A percentile compares a stretch with the other conserved stretches of the same genome.
phyloP scores from a whole-genome alignment of 768 basidiomycete genomes.

The Gyrodon lividus region DNA sequence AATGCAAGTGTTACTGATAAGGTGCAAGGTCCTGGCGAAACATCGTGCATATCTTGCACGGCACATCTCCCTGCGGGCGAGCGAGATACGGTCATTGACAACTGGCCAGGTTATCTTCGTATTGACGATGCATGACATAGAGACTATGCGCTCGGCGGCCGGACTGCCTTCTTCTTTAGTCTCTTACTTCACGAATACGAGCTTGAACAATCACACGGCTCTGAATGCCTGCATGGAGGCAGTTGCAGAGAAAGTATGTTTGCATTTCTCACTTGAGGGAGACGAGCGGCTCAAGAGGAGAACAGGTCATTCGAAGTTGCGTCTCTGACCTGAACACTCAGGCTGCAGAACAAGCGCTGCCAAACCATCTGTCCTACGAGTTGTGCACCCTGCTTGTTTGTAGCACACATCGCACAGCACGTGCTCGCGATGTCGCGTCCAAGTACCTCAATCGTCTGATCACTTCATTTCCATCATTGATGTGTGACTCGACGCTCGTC shows the following conservation, averaged over 20 bases:
- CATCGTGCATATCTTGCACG: conserved; percentile 65
- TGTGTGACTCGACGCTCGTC: conserved; percentile 87
- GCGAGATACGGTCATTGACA: conserved; percentile 72
- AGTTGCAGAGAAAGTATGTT: conserved; percentile 75
- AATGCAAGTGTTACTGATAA: conserved; percentile 6
- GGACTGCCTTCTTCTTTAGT: conserved; percentile 81
- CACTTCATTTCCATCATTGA: conserved; percentile 88
- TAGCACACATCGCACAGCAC: conserved; percentile 80
- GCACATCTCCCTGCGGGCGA: conserved; percentile 60
- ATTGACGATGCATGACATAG: conserved; percentile 83
- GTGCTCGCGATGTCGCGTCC: conserved; percentile 78
- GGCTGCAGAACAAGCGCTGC: conserved; percentile 79
- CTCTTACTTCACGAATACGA: conserved; percentile 85
- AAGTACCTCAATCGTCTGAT: conserved; percentile 84
- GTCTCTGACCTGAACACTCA: conserved; percentile 68
- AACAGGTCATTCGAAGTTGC: conserved; percentile 76
- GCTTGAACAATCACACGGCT: conserved; percentile 67
- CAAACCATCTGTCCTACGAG: conserved; percentile 64
- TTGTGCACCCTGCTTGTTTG: conserved; percentile 71
- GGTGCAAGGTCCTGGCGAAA: conserved; percentile 59
- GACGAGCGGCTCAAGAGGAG: background rate
- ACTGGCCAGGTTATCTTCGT: conserved; percentile 86
- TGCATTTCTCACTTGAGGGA: background rate
- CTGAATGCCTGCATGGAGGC: conserved; percentile 80
- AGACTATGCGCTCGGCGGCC: conserved; percentile 77